phyloP scores from a whole-genome alignment of 441 rosid genomes.

The Euphorbia celastroides region DNA sequence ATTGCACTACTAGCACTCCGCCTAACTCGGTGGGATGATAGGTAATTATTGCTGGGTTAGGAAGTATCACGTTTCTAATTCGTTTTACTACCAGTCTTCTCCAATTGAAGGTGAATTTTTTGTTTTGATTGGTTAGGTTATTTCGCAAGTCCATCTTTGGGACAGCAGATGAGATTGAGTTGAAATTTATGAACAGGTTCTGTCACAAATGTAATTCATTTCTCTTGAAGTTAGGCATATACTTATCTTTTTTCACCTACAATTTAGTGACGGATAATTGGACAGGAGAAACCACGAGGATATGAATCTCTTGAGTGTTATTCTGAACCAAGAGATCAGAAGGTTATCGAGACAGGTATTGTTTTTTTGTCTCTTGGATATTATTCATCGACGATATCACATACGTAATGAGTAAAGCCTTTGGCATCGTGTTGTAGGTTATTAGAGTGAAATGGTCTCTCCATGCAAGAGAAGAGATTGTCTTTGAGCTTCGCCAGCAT shows the following conservation, averaged over 20 bases:
- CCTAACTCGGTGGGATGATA: conserved; percentile 94
- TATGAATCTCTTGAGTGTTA: conserved; percentile 70
- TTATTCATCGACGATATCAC: no score
- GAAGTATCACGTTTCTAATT: background rate
- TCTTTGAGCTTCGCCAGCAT: conserved; percentile 88
- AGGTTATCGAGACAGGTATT: conserved; percentile 80
- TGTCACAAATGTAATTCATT: background rate
- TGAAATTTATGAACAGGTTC: conserved; percentile 92
- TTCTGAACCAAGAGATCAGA: conserved; percentile 91
- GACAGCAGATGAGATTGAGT: conserved; percentile 88
- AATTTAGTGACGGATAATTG: conserved; percentile 18
- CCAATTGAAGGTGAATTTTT: background rate
- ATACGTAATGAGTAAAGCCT: background rate
- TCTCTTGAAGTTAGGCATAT: background rate
- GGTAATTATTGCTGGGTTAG: conserved; percentile 36
- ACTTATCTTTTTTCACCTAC: conserved; percentile 4
- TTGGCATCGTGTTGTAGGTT: conserved; percentile 39
- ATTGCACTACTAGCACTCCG: conserved; percentile 74
- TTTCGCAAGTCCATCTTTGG: conserved; percentile 94
- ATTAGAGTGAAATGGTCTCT: conserved; percentile 99
- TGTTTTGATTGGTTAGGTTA: conserved; percentile 38
- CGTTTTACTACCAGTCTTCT: background rate
- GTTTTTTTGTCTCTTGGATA: background rate
- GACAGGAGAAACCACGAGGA: conserved; percentile 87
- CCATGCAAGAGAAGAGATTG: conserved; percentile 93